These are phyloP conservation scores for Hypoxylon perforatum DNA, from an alignment of 495 filamentous ascomycete genomes.

Conservation along the genomic window DNA sequence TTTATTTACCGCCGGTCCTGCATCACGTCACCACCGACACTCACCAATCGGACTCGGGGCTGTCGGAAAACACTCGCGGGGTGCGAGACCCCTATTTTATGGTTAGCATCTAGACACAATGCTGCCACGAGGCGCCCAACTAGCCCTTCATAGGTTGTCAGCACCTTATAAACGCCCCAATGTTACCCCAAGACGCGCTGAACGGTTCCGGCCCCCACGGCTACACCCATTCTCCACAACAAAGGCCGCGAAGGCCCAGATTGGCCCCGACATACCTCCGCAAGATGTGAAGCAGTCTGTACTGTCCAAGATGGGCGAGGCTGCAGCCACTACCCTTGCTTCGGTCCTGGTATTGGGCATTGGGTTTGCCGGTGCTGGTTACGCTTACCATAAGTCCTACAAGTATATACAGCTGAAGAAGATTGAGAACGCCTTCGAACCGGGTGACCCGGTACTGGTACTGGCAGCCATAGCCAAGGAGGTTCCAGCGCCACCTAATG, in stretches of 20 bases:
- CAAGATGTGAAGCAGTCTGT: conserved; percentile 49
- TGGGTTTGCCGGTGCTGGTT: conserved; percentile 77
- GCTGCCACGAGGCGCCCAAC: conserved; percentile 23
- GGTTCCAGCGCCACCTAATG: conserved; percentile 58
- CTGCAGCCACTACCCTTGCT: conserved; percentile 86
- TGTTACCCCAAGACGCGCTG: conserved; percentile 31
- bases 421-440: conserved; percentile 91
- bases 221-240: conserved; percentile 38
- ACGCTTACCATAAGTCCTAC: conserved; percentile 87
- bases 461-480: conserved; percentile 79
- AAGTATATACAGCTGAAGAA: conserved; percentile 89
- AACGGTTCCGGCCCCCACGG: conserved; percentile 28
- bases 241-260: conserved; percentile 16
- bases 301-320: conserved; percentile 82
- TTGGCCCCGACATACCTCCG: conserved; percentile 23
- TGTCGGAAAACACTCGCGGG: conserved; percentile 9
- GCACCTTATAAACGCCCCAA: conserved; percentile 24
- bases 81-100: conserved; percentile 12
- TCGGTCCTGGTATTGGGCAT: conserved; percentile 84
- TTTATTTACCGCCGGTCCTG: no score
- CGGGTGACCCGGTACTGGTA: conserved; percentile 91
- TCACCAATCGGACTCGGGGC: conserved; percentile 1
- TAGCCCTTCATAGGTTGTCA: conserved; percentile 27
- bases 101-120: conserved; percentile 17
- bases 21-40: no score